A percentile compares a stretch with the other conserved stretches of the same genome.
These are phyloP conservation scores for Picea sitchensis DNA, from an alignment of 75 land plant species.

Conservation along the genomic window DNA sequence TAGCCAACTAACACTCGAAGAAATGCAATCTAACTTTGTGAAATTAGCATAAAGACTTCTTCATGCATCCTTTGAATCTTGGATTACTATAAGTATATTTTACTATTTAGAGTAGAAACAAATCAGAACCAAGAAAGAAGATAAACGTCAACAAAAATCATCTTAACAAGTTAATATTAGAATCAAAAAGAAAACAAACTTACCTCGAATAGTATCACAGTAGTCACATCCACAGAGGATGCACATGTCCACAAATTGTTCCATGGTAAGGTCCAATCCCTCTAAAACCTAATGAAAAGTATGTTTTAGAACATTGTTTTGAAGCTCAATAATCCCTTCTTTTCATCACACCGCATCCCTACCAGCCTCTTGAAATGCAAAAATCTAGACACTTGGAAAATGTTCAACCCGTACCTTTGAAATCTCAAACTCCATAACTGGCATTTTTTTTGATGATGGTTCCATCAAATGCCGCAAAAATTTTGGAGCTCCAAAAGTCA, in stretches of 20 bases:
- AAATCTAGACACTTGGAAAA: neutral
- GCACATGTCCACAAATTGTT: slow-evolving; percentile 95
- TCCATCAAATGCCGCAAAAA: slow-evolving; percentile 97
- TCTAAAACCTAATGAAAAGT: slow-evolving; percentile 63
- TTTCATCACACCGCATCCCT: neutral
- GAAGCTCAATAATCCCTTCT: neutral
- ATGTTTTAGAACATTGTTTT: neutral
- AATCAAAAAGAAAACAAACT: neutral
- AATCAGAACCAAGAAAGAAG: neutral
- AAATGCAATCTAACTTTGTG: neutral
- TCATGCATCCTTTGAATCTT: neutral
- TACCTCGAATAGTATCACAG: slow-evolving; percentile 95
- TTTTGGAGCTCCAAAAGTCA: slow-evolving; percentile 94
- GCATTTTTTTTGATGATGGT: slow-evolving; percentile 87
- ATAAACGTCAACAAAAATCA: neutral
- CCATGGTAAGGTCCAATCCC: slow-evolving; percentile 83
- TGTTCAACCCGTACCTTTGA: slow-evolving; percentile 46
- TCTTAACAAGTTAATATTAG: neutral
- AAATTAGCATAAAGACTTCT: neutral
- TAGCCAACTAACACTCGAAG: neutral
- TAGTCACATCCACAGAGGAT: slow-evolving; percentile 98
- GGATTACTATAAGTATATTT: neutral
- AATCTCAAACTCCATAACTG: slow-evolving; percentile 94
- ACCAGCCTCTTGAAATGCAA: too few relatives aligned
- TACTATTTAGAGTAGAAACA: neutral